Base-by-base conservation (phyloP, 805 yeast genomes). In the Sporopachydermia quercuum region DNA sequence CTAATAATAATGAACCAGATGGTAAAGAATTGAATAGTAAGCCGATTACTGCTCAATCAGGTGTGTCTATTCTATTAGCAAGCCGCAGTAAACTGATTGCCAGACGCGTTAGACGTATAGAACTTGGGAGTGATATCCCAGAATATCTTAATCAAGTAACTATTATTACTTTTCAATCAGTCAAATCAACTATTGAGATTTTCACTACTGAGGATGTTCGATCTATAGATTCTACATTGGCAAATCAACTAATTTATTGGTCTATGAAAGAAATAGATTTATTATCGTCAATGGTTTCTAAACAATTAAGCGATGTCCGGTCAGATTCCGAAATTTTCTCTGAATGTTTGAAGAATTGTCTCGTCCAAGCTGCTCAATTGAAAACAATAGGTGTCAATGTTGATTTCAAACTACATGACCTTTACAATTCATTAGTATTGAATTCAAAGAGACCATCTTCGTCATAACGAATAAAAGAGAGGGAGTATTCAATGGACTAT, bases 181-280 rank as follows among this genome's bases (percentile, higher is more conserved):
- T 83, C 40, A 70, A 68, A 42, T 64, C 72, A 36, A 74, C 93
- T 0, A 72, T 75, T 11, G 50, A 59, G 14, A 61, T 71, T 23
- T 83, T 23, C 30, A 69, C 59, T 65, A 66, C 38, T 56, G 61
- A 17, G 67, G 78, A 39, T 80, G 71, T 57, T 65, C 60, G 11
- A 51, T 50, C 40, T 13, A 58, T 50, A 8, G 51, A 53, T 34
- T 49, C 56, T 35, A 57, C 57, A 33, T 65, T 71, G 39, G 65
- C 79, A 5, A 71, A 79, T 47, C 65, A 66, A 19, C 61, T 85
- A 14, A 78, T 84, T n/a, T 74, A 76, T 45, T 85, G 95, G 94
- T 71, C 79, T 23, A 71, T 72, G 42, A 68, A 68, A 8, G 79
- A 77, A 53, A 70, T 82, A 19, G 70, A 71, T 34, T 62, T 63